Percentiles rank a stretch among this genome's conserved stretches.
These are phyloP conservation scores for Camellia japonica DNA, from an alignment of 148 eudicot genomes.

Conservation along the genomic window DNA sequence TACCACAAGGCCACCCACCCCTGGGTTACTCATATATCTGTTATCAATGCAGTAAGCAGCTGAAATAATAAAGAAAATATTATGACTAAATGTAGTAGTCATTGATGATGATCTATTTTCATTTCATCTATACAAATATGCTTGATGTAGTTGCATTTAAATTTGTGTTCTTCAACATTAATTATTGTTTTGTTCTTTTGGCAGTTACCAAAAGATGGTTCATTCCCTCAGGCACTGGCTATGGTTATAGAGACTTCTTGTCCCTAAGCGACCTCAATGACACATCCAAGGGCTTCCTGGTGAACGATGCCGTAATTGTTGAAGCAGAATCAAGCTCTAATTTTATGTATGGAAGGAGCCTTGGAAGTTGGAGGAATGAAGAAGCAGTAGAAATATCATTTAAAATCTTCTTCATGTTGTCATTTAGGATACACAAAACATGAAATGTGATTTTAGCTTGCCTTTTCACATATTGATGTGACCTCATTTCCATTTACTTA, in stretches of 20 bases:
- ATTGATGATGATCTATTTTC: background rate
- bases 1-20: too few relatives aligned
- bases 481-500: too few relatives aligned
- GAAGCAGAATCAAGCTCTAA: background rate
- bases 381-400: too few relatives aligned
- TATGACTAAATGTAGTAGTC: too few relatives aligned
- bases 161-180: too few relatives aligned
- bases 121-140: background rate
- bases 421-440: too few relatives aligned
- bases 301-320: background rate
- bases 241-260: background rate
- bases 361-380: background rate
- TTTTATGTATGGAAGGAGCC: background rate
- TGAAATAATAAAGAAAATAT: too few relatives aligned
- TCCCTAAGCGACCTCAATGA: background rate
- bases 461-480: too few relatives aligned
- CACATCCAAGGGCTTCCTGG: background rate
- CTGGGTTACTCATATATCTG: too few relatives aligned
- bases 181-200: background rate
- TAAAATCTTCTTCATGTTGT: background rate
- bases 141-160: background rate
- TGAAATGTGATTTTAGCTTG: too few relatives aligned
- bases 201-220: background rate
- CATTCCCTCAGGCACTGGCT: rapidly evolving
- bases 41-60: too few relatives aligned